Percentiles rank a stretch among this genome's conserved stretches.
These are phyloP conservation scores for Salisapilia sapeloensis DNA, from an alignment of 352 stramenopile species.

Conservation along the genomic window DNA sequence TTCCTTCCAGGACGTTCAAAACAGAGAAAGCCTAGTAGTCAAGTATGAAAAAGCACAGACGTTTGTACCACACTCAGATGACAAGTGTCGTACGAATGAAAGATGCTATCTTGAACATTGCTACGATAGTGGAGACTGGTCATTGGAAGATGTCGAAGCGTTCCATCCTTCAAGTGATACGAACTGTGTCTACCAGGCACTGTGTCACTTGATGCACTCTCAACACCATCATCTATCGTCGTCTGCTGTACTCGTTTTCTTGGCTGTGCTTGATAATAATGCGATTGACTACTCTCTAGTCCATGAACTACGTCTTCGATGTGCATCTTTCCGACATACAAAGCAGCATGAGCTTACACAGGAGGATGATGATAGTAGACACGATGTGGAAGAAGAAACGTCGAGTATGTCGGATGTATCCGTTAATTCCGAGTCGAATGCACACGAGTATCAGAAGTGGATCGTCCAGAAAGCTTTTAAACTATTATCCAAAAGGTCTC, in stretches of 20 bases:
- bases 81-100: slow-evolving; percentile 1
- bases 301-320: slow-evolving; percentile 29
- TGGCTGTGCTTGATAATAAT: slow-evolving; percentile 48
- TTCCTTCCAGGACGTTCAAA: too few relatives aligned
- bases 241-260: slow-evolving; percentile 30
- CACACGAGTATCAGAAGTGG: slow-evolving; percentile 21
- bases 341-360: slow-evolving; percentile 2
- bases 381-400: slow-evolving; percentile 4
- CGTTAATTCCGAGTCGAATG: slow-evolving; percentile 3
- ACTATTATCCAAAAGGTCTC: slow-evolving; percentile 24
- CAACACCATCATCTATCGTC: slow-evolving; percentile 44
- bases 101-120: too few relatives aligned
- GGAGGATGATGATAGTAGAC: slow-evolving; percentile 3
- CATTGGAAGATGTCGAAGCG: slow-evolving; percentile 38
- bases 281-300: slow-evolving; percentile 42
- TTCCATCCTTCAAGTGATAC: slow-evolving; percentile 15
- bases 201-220: slow-evolving; percentile 43
- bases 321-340: slow-evolving; percentile 14
- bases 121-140: slow-evolving; percentile 61
- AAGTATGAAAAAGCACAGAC: too few relatives aligned
- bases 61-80: slow-evolving; percentile 3
- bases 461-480: slow-evolving; percentile 24
- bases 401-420: slow-evolving; percentile 4
- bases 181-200: slow-evolving; percentile 46
- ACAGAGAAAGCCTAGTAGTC: too few relatives aligned